These are phyloP conservation scores for Bromus sterilis DNA, from an alignment of 176 grass and related monocot genomes.

Conservation along the genomic window DNA sequence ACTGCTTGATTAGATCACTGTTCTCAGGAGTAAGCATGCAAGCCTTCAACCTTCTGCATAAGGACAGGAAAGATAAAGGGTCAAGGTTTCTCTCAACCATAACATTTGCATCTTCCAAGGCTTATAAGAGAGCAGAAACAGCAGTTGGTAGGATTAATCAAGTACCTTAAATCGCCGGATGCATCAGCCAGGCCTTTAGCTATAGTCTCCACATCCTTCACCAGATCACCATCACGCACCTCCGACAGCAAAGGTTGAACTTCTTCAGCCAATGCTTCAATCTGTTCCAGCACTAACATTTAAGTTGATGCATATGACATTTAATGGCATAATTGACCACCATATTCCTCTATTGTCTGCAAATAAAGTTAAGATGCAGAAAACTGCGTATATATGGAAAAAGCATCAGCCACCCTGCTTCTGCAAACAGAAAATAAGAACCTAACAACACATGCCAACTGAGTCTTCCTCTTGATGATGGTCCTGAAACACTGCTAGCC, in stretches of 20 bases:
- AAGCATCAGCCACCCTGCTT: neutral
- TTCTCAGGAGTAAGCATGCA: slow-evolving; percentile 73
- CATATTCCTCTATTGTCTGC: neutral
- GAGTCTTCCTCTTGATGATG: neutral
- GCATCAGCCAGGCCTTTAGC: slow-evolving; percentile 74
- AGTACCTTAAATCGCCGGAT: slow-evolving; percentile 75
- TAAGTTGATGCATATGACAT: slow-evolving; percentile 23
- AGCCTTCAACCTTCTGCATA: slow-evolving; percentile 68
- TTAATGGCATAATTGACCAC: neutral
- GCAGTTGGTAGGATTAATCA: neutral
- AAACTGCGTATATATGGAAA: neutral
- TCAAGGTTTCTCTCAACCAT: neutral
- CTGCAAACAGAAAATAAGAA: neutral
- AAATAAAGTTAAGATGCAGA: slow-evolving; percentile 2
- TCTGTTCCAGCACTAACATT: slow-evolving; percentile 56
- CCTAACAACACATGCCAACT: neutral
- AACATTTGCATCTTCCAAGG: neutral
- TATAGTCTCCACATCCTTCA: slow-evolving; percentile 92
- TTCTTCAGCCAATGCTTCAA: slow-evolving; percentile 88
- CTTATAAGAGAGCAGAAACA: neutral
- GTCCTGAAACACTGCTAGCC: neutral
- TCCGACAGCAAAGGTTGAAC: slow-evolving; percentile 81
- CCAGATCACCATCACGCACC: slow-evolving; percentile 55
- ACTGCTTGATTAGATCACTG: slow-evolving; percentile 71
- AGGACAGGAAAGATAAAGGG: neutral